Conservation (phyloP, 352 stramenopile genomes). For the Phytophthora tentaculata region DNA sequence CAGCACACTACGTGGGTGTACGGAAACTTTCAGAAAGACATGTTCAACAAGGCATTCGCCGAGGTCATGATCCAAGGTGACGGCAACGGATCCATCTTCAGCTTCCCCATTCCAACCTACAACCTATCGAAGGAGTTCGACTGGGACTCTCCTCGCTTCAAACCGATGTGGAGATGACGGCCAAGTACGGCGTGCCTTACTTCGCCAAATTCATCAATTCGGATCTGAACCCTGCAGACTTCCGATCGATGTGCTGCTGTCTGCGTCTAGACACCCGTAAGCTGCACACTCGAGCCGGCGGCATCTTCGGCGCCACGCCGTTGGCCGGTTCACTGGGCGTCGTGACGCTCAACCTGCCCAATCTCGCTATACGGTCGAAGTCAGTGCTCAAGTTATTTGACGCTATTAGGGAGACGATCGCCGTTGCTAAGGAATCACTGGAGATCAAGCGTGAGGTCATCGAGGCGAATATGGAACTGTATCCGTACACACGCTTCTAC, state of each 20-base stretch:
- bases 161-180: conserved; percentile 39
- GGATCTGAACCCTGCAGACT: conserved; percentile 36
- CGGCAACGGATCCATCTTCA: conserved; percentile 42
- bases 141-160: conserved; percentile 35
- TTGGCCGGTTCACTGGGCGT: conserved; percentile 39
- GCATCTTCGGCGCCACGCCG: conserved; percentile 37
- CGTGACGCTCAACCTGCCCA: conserved; percentile 39
- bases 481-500: conserved; percentile 41
- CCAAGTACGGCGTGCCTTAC: conserved; percentile 41
- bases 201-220: conserved; percentile 44
- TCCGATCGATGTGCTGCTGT: conserved; percentile 38
- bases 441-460: conserved; percentile 39
- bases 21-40: conserved; percentile 39
- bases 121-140: conserved; percentile 40
- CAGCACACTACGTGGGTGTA: conserved; percentile 38
- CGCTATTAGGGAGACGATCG: conserved; percentile 32
- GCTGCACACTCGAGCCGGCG: conserved; percentile 35
- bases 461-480: conserved; percentile 40
- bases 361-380: conserved; percentile 33
- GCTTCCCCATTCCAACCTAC: conserved; percentile 43
- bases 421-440: conserved; percentile 36
- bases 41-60: conserved; percentile 41
- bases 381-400: conserved; percentile 35
- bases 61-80: conserved; percentile 42
- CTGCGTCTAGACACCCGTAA: conserved; percentile 39